These are phyloP conservation scores for Dryadomyces quercus-mongolicae DNA, from an alignment of 2,329 filamentous ascomycete species.

Conservation along the genomic window DNA sequence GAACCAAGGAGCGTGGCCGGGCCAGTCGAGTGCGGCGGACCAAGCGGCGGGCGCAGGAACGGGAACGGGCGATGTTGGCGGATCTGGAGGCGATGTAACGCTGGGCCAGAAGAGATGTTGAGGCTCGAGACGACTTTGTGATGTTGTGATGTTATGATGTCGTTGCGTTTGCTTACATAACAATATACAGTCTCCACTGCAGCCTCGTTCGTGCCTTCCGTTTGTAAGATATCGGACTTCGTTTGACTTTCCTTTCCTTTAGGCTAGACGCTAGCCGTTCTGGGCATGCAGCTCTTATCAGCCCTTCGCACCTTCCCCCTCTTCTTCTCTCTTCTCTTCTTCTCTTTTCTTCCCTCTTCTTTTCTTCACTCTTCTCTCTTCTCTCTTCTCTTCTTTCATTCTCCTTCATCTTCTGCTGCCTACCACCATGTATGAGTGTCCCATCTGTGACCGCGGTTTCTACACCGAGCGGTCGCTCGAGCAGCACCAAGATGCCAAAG, in stretches of 20 bases:
- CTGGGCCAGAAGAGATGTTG: no score
- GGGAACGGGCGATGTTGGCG: neutral
- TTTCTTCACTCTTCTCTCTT: no score
- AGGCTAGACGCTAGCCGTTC: no score
- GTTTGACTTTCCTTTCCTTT: neutral
- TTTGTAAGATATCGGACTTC: neutral
- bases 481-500: constrained; percentile 1
- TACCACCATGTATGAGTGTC: neutral
- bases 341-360: no score
- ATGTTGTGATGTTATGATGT: no score
- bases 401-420: neutral
- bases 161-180: no score
- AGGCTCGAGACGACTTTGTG: no score
- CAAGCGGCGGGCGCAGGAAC: no score
- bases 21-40: neutral
- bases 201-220: no score
- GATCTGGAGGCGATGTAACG: neutral
- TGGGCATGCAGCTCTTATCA: neutral
- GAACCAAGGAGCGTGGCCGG: neutral
- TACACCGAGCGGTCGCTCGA: neutral
- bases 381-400: neutral
- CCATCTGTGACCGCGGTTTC: neutral
- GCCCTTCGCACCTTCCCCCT: neutral
- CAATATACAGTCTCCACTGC: no score
- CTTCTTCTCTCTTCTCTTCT: neutral